Base-by-base conservation (phyloP, 2,329 filamentous ascomycete genomes). In the Microdochium bolleyi region DNA sequence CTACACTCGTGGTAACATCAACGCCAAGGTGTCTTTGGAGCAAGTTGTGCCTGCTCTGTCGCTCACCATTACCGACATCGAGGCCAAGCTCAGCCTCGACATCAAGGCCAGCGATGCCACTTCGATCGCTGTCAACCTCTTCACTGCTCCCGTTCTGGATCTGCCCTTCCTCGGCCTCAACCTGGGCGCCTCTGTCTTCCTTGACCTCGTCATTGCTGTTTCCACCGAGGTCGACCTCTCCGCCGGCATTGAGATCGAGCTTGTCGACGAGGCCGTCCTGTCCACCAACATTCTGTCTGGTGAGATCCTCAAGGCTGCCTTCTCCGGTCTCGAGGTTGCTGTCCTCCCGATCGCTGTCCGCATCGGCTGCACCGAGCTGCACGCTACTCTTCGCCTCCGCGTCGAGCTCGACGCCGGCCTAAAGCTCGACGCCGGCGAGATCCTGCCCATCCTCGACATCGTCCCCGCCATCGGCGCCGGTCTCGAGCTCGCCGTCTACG, bases 171-270 rank as follows among this genome's bases (percentile, higher is more conserved):
- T 80, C 2, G 69, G 72, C 1, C 59, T 80, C 1, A 65, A 70
- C 27, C 62, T 79, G 9, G 75, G 76, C 3, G 69, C 75, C 2
- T 63, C 77, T 2, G 69, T 82, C 50, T 69, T 68, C 32, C 67
- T 82, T 10, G 79, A 82, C 55, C 69, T 83, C 2, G 70, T 83
- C 27, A 62, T 82, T 16, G 70, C 67, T 49, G 69, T 74, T 0
- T 67, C 75, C n/a, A 72, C 72, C 2, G 67, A 68, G 14, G 65
- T 83, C 49, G 76, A 79, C 54, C 69, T 83, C 27, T 73, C 69
- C 24, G 77, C 72, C 51, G 77, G 78, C 9, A 72, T 80, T 52
- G 76, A 80, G 58, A 67, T 82, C 49, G 70, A 73, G 58, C 67
- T 83, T 1, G 70, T 75, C 10, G 73, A 80, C 37, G 65, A 64